Base-by-base conservation (phyloP, 805 yeast genomes). In the Yamadazyma phyllophila region DNA sequence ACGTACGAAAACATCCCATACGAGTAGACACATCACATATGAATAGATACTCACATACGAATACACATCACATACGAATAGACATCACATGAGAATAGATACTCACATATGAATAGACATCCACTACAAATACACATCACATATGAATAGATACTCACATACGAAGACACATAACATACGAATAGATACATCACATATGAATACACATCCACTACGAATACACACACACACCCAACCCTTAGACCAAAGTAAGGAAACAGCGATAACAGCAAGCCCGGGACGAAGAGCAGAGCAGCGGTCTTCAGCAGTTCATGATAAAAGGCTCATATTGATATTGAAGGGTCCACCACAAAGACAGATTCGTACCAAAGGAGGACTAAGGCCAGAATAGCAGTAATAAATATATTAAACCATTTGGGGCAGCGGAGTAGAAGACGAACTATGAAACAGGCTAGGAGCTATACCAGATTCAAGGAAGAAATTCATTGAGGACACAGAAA, bases 191-290 rank as follows among this genome's bases (percentile, higher is more conserved):
- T n/a, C n/a, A n/a, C n/a, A n/a, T n/a, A n/a, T n/a, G n/a, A n/a
- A n/a, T n/a, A n/a, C n/a, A n/a, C n/a, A n/a, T n/a, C n/a, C n/a
- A n/a, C n/a, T n/a, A n/a, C n/a, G n/a, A n/a, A n/a, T n/a, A n/a
- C n/a, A n/a, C n/a, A n/a, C 15, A 33, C 46, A 44, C 36, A 15
- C 32, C 13, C 39, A 38, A 24, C 32, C 37, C 12, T 20, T 33
- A 44, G 46, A 44, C 46, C 46, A 38, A 44, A 44, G 13, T 26
- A 44, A 44, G 46, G 46, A 44, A 44, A 44, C 43, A 14, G 34
- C 16, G 4, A 36, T 7, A 24, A 26, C 16, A 41, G 36, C 44
- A 34, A 40, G 36, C 17, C 36, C 29, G 26, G 20, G 24, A 26
- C 24, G 24, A 20, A 20, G 24, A 33, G 36, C 26, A 41, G 36